phyloP scores from a whole-genome alignment of 2,329 filamentous ascomycete genomes.

The Hypoxylon sp. region DNA sequence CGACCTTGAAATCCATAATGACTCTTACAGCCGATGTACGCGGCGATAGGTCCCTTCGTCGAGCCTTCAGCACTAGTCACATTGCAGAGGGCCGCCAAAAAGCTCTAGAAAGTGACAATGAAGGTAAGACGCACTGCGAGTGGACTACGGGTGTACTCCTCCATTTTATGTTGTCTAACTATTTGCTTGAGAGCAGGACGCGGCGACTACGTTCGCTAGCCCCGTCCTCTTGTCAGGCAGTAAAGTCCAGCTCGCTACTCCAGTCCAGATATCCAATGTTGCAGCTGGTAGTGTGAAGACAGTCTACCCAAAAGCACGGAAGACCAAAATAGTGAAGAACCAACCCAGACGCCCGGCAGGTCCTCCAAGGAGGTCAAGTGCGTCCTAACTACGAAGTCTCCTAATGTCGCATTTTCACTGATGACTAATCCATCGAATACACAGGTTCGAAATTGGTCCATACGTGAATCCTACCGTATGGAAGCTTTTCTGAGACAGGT shows the following conservation, averaged over 20 bases:
- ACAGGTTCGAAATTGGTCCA: background rate
- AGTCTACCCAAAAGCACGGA: slow-evolving; percentile 12
- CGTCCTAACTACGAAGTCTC: background rate
- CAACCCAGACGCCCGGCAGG: slow-evolving; percentile 1
- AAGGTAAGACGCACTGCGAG: slow-evolving; percentile 12
- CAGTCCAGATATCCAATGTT: slow-evolving; percentile 36
- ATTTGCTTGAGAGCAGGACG: slow-evolving; percentile 16
- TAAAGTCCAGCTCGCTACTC: slow-evolving; percentile 27
- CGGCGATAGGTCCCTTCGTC: background rate
- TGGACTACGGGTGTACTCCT: background rate
- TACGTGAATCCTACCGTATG: background rate
- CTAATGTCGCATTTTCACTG: background rate
- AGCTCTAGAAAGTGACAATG: background rate
- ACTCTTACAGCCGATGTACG: slow-evolving; percentile 17
- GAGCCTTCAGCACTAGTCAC: slow-evolving; percentile 8
- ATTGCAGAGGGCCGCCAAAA: slow-evolving; percentile 1
- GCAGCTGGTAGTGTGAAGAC: slow-evolving; percentile 33
- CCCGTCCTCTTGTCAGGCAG: slow-evolving; percentile 15
- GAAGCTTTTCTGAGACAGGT: background rate
- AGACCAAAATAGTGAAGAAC: slow-evolving; percentile 9
- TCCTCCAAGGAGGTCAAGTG: background rate
- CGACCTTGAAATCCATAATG: slow-evolving; percentile 25
- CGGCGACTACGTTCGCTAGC: slow-evolving; percentile 16
- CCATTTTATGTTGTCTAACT: slow-evolving; percentile 12
- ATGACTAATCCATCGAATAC: background rate